Conservation (phyloP, 2,329 filamentous ascomycete species). For the Beauveria australis region DNA sequence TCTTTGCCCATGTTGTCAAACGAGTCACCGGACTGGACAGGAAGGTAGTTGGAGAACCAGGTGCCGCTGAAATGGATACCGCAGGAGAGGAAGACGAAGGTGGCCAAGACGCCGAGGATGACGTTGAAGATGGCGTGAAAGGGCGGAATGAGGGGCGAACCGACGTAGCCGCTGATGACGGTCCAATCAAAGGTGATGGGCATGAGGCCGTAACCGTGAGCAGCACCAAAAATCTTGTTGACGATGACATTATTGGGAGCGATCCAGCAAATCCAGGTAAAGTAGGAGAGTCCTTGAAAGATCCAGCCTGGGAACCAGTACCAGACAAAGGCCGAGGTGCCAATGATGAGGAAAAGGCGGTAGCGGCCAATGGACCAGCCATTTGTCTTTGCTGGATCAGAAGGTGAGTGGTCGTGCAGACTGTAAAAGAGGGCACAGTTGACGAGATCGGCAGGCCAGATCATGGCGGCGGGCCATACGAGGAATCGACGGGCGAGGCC, state of each 20-base stretch:
- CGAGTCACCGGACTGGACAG: slow-evolving; percentile 50
- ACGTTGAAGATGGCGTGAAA: slow-evolving; percentile 50
- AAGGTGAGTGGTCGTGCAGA: slow-evolving; percentile 36
- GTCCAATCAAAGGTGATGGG: slow-evolving; percentile 53
- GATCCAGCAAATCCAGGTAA: slow-evolving; percentile 55
- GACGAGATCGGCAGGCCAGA: slow-evolving; percentile 48
- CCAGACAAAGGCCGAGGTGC: slow-evolving; percentile 42
- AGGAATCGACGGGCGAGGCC: slow-evolving; percentile 46
- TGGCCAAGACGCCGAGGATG: slow-evolving; percentile 42
- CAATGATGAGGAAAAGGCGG: slow-evolving; percentile 52
- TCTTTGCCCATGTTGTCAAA: slow-evolving; percentile 55
- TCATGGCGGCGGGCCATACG: slow-evolving; percentile 47
- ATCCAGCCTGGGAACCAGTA: slow-evolving; percentile 58
- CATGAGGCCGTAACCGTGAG: slow-evolving; percentile 49
- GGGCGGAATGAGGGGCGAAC: slow-evolving; percentile 43
- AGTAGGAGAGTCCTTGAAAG: slow-evolving; percentile 53
- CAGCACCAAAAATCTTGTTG: slow-evolving; percentile 55
- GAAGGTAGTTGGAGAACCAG: slow-evolving; percentile 53
- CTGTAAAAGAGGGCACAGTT: slow-evolving; percentile 44
- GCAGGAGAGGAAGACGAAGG: slow-evolving; percentile 49
- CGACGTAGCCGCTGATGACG: slow-evolving; percentile 39
- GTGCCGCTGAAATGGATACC: slow-evolving; percentile 49
- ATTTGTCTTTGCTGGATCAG: slow-evolving; percentile 40
- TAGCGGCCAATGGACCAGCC: slow-evolving; percentile 60
- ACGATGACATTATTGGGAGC: slow-evolving; percentile 51